Evolutionary conservation across 2,329 filamentous ascomycete species (phyloP), one percentile per base, ranked within the genome.

Genomic region (Aphanoascus verrucosus): DNA sequence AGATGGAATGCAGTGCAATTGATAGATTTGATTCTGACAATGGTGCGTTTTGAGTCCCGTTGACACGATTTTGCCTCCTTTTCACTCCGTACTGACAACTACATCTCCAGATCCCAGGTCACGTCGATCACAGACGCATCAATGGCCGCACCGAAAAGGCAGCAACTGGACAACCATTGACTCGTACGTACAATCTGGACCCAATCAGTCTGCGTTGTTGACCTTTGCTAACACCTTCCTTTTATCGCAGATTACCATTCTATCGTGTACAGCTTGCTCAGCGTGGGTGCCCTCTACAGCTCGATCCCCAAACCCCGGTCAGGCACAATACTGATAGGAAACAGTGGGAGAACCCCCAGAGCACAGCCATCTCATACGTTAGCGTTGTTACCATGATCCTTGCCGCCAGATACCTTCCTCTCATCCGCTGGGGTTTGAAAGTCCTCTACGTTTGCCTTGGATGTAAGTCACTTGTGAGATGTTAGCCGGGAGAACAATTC

Each of bases 341-440:
- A 56, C 56, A 78, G 76, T 84, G 81, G 81, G 79, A 82, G 68
- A 81, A 82, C 70, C 80, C 81, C 54, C 77, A 80, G 62, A 79
- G 80, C 41, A 83, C 81, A 57, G 78, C 75, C 58, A 76, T 81
- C 64, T 78, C 79, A 58, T 84, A 78, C 64, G 74, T 70, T 54
- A 70, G 71, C 55, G 74, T 77, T 53, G 69, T 83, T 58, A 60
- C 72, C 60, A 76, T 81, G 69, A 83, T 84, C 67, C 78, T 84
- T 67, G 76, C 78, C 59, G 74, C 73, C 58, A 79, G 81, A 64
- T 84, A 82, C 67, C 71, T 84, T 37, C 80, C 81, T 57, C 71
- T 83, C 56, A 71, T 81, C 56, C 77, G 79, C 63, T 83, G 80
- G 69, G 67, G 75, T 49, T 78, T 84, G 68, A 83, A 82, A 69